Base-by-base conservation (phyloP, 208 protist genomes). In the Acanthamoeba lenticulata region DNA sequence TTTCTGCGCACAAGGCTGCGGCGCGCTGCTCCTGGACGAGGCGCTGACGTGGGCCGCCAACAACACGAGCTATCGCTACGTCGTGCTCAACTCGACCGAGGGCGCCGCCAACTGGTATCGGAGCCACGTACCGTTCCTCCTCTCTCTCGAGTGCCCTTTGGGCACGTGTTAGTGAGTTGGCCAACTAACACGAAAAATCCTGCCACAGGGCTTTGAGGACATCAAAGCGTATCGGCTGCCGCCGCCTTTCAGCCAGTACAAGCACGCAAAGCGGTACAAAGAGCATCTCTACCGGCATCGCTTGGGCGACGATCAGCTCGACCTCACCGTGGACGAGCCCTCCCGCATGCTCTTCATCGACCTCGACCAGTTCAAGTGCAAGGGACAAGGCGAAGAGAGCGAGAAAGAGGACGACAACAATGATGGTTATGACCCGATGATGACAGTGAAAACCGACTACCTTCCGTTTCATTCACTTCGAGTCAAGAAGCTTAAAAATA, bases 291-390 rank as follows among this genome's bases (percentile, higher is more conserved):
- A 86, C 34, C 77, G 77, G 13, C 77, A 86, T 32, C 77, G 77
- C 13, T 24, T 86, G 40, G 77, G 77, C 27, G 77, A 86, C 45
- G 77, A 86, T 32, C 9, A 27, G 44, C 17, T 86, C 38, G 77
- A 86, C 45, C 7, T 86, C 40, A 86, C 77, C 5, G 77, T 86
- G 4, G 77, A 86, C 77, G 24, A n/a, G 34, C 77, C 77, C 9
- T 52, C 77, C 42, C 21, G 24, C n/a, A 86, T 86, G 77, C 77
- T 86, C 77, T 55, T 29, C 77, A 57, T 86, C 27, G 77, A 86
- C 3, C 77, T 86, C 5, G 77, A 86, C 21, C 77, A 86, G 77
- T 86, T 86, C 77, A 86, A 86, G 77, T 19, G 45, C 77, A 86
- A 86, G 77, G 17, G 67, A 4, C 77, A 57, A 42, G 77, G 77